phyloP scores from a whole-genome alignment of 2,329 filamentous ascomycete genomes.

The Gaeumannomyces sp. region DNA sequence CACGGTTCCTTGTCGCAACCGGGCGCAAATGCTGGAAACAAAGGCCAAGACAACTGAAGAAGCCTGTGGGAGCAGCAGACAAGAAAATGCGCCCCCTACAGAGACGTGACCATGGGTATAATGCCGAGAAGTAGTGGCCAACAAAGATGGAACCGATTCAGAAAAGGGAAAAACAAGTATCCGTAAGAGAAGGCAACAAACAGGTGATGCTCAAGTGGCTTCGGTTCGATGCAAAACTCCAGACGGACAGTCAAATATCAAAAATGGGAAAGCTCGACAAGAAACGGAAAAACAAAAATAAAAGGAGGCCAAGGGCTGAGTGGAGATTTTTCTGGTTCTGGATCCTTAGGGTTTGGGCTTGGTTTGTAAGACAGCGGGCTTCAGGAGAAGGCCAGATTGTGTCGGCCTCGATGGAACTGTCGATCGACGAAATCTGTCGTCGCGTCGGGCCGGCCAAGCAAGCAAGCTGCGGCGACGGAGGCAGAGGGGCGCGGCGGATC shows the following conservation, averaged over 20 bases:
- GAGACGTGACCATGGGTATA: not conserved
- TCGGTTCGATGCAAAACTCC: not conserved
- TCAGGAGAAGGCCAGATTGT: constrained; percentile 5
- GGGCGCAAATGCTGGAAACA: constrained; percentile 19
- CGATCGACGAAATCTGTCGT: constrained; percentile 5
- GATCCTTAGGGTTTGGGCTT: constrained; percentile 7
- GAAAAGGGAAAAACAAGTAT: not conserved
- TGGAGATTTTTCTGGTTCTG: constrained; percentile 21
- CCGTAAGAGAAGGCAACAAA: not conserved
- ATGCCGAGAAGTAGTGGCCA: not conserved
- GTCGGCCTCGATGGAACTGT: constrained; percentile 11
- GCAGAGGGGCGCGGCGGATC: not conserved
- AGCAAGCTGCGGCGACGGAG: not conserved
- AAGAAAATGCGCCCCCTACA: not conserved
- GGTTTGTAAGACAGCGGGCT: constrained; percentile 11
- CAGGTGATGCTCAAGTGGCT: not conserved
- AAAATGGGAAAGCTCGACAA: not conserved
- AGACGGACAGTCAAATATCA: not conserved
- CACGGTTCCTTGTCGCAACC: not conserved
- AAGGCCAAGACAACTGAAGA: not conserved
- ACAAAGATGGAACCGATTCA: not conserved
- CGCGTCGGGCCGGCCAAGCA: not conserved
- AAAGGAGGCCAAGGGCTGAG: constrained; percentile 23
- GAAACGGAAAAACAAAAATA: not conserved
- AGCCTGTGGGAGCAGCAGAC: not conserved